Percentiles rank a stretch among this genome's conserved stretches.
phyloP scores from a whole-genome alignment of 2,329 filamentous ascomycete species.

The Fusarium liriodendri region DNA sequence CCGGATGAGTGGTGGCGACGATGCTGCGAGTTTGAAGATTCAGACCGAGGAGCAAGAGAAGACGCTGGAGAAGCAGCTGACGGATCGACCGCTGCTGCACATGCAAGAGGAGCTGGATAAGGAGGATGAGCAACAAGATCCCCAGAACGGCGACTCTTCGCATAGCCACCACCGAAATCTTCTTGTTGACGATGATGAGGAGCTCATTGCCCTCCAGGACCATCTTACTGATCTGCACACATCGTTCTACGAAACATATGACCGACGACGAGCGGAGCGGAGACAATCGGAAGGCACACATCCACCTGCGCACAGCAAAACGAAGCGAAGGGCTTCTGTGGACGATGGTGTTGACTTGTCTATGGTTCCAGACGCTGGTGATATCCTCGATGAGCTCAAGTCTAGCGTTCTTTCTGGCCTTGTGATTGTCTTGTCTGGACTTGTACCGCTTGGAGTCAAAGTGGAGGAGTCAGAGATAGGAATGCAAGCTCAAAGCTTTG shows the following conservation, averaged over 20 bases:
- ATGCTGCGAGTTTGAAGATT: slow-evolving; percentile 74
- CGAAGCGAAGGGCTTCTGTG: slow-evolving; percentile 46
- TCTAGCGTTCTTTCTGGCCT: slow-evolving; percentile 77
- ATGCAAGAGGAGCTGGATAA: slow-evolving; percentile 93
- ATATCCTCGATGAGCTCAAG: slow-evolving; percentile 87
- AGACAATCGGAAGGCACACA: slow-evolving; percentile 50
- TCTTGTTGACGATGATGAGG: slow-evolving; percentile 87
- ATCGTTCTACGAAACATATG: slow-evolving; percentile 86
- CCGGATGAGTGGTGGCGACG: slow-evolving; percentile 78
- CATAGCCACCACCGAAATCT: slow-evolving; percentile 70
- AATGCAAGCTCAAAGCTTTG: slow-evolving; percentile 87
- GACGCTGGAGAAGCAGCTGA: slow-evolving; percentile 87
- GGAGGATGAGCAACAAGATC: slow-evolving; percentile 63
- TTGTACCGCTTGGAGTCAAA: slow-evolving; percentile 85
- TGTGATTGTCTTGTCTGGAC: slow-evolving; percentile 87
- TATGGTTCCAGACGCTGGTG: slow-evolving; percentile 83
- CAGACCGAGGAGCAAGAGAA: slow-evolving; percentile 90
- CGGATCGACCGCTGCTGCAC: slow-evolving; percentile 88
- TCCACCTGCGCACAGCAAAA: slow-evolving; percentile 48
- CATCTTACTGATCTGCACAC: slow-evolving; percentile 81
- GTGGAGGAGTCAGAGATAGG: slow-evolving; percentile 87
- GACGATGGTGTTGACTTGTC: slow-evolving; percentile 58
- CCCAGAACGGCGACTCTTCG: slow-evolving; percentile 41
- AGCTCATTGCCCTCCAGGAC: slow-evolving; percentile 80
- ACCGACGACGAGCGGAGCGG: slow-evolving; percentile 60